These are phyloP conservation scores for Oryza glumipatula DNA, from an alignment of 176 grass and related monocot species.

Conservation along the genomic window DNA sequence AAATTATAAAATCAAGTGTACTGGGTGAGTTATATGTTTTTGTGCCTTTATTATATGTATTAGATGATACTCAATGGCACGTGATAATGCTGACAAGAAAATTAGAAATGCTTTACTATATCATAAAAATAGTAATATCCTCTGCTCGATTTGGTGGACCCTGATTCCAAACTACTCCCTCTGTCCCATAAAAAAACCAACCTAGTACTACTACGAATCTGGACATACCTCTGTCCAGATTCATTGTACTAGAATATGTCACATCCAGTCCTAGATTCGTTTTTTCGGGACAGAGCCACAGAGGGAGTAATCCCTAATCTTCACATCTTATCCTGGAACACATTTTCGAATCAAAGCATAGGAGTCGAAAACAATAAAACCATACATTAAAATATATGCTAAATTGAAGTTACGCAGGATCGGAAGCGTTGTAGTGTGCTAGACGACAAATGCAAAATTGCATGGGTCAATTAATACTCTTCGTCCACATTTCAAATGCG, in stretches of 20 bases:
- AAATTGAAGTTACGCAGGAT: background rate
- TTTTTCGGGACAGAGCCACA: too few relatives aligned
- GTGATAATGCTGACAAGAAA: background rate
- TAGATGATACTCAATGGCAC: background rate
- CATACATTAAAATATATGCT: background rate
- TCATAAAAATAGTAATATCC: background rate
- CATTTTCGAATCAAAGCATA: background rate
- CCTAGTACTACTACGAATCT: too few relatives aligned
- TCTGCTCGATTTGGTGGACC: background rate
- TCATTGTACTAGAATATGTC: too few relatives aligned
- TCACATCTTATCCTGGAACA: slow-evolving; percentile 1
- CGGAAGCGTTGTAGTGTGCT: background rate
- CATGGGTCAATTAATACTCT: slow-evolving; percentile 1
- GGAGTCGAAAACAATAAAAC: background rate
- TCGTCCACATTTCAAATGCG: background rate
- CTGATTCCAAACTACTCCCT: background rate
- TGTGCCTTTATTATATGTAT: background rate
- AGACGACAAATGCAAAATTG: background rate
- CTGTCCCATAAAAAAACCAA: too few relatives aligned
- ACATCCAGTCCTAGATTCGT: too few relatives aligned
- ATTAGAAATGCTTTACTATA: background rate
- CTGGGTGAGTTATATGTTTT: background rate
- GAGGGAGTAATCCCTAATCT: background rate
- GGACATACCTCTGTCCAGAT: too few relatives aligned
- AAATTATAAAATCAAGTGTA: background rate